Conservation (phyloP, 805 yeast genomes). For the Barnettozyma californica region DNA sequence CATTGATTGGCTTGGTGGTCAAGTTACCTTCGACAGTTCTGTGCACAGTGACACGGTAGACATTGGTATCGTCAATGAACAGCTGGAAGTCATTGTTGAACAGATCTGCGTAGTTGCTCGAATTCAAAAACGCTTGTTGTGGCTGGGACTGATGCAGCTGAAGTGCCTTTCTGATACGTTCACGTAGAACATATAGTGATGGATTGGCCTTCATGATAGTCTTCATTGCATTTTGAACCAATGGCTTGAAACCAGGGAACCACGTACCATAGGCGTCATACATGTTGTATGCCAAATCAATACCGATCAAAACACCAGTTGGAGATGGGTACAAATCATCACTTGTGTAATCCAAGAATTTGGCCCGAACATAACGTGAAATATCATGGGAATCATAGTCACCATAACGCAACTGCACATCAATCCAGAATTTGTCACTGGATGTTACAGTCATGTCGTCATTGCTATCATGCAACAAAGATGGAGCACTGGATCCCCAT, state of each 20-base stretch:
- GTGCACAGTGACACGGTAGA: conserved; percentile 88
- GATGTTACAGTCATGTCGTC: conserved; percentile 55
- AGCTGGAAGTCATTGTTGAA: conserved; percentile 80
- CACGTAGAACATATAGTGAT: conserved; percentile 84
- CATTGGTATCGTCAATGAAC: conserved; percentile 91
- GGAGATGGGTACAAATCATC: conserved; percentile 90
- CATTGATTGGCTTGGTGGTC: conserved; percentile 89
- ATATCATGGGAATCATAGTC: conserved; percentile 98
- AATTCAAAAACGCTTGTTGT: conserved; percentile 84
- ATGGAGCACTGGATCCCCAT: conserved; percentile 84
- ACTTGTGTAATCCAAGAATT: conserved; percentile 86
- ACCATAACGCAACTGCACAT: conserved; percentile 91
- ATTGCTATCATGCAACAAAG: conserved; percentile 65
- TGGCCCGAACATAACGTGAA: conserved; percentile 87
- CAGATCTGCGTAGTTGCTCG: conserved; percentile 84
- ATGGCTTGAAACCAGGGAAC: conserved; percentile 91
- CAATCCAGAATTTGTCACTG: conserved; percentile 82
- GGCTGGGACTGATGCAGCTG: conserved; percentile 93
- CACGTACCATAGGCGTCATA: conserved; percentile 96
- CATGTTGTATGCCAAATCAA: conserved; percentile 93
- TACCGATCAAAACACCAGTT: conserved; percentile 84
- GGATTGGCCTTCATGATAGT: conserved; percentile 95
- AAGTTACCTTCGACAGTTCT: conserved; percentile 89
- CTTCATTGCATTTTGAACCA: conserved; percentile 86
- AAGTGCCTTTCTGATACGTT: conserved; percentile 87